A percentile compares a stretch with the other conserved stretches of the same genome.
These are phyloP conservation scores for Plasmopara viticola DNA, from an alignment of 352 stramenopile species.

Conservation along the genomic window DNA sequence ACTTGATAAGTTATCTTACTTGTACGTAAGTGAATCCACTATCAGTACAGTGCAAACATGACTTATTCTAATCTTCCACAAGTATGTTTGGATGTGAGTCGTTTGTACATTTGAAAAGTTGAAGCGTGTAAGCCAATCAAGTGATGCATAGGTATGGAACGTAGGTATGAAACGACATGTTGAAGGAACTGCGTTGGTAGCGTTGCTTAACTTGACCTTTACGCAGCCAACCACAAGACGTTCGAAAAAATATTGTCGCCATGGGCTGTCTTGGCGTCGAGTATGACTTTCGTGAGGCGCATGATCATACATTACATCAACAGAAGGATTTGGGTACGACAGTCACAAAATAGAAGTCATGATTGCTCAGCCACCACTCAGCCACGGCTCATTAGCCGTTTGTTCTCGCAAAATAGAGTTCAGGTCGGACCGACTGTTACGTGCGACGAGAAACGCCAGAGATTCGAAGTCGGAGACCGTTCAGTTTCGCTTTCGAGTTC, in stretches of 20 bases:
- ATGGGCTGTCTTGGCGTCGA: slow-evolving; percentile 20
- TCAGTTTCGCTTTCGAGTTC: slow-evolving; percentile 27
- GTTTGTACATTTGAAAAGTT: slow-evolving; percentile 2
- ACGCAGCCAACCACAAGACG: slow-evolving; percentile 1
- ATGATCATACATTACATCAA: slow-evolving; percentile 2
- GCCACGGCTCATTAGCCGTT: slow-evolving; percentile 15
- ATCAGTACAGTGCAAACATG: background rate
- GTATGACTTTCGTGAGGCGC: slow-evolving; percentile 1
- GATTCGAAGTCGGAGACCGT: background rate
- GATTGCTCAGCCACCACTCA: background rate
- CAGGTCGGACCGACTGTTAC: slow-evolving; percentile 18
- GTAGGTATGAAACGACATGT: background rate
- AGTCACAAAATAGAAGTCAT: slow-evolving; percentile 31
- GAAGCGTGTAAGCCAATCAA: slow-evolving; percentile 8
- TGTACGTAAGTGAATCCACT: background rate
- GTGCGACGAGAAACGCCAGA: slow-evolving; percentile 16
- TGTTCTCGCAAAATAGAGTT: slow-evolving; percentile 20
- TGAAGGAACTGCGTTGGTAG: slow-evolving; percentile 1
- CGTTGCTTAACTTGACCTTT: slow-evolving; percentile 12
- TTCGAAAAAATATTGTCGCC: slow-evolving; percentile 14
- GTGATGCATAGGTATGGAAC: background rate
- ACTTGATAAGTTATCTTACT: background rate
- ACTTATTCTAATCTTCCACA: background rate
- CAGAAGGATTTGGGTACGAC: slow-evolving; percentile 9
- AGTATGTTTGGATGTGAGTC: background rate